phyloP scores from a whole-genome alignment of 2,329 filamentous ascomycete species.

The Huntiella decipiens region DNA sequence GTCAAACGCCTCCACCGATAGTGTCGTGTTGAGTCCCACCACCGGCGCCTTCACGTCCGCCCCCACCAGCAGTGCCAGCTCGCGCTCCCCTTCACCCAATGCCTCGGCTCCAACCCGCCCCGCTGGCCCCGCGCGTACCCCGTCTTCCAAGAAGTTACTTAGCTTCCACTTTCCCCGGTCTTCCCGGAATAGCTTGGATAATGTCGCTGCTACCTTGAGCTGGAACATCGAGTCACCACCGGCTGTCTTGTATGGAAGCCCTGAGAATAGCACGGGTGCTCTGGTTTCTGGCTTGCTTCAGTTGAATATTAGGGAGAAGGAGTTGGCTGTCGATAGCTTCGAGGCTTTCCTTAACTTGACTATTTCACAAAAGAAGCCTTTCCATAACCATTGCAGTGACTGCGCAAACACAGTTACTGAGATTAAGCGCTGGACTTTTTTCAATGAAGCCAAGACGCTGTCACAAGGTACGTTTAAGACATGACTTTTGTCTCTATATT shows the following conservation, averaged over 20 bases:
- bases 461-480: slow-evolving; percentile 24
- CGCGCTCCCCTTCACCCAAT: slow-evolving; percentile 14
- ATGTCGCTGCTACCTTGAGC: slow-evolving; percentile 25
- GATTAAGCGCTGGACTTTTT: slow-evolving; percentile 61
- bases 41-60: neutral
- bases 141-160: slow-evolving; percentile 18
- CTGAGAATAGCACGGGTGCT: slow-evolving; percentile 61
- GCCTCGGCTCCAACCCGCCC: neutral
- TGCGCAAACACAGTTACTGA: slow-evolving; percentile 56
- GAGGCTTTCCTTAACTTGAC: slow-evolving; percentile 52
- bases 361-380: slow-evolving; percentile 63
- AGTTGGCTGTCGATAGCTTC: slow-evolving; percentile 51
- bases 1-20: slow-evolving; percentile 11
- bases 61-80: slow-evolving; percentile 18
- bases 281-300: slow-evolving; percentile 70
- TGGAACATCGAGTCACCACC: slow-evolving; percentile 70
- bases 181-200: slow-evolving; percentile 21
- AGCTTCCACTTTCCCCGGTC: slow-evolving; percentile 16
- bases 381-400: slow-evolving; percentile 56
- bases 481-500: neutral
- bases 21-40: slow-evolving; percentile 19
- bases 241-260: slow-evolving; percentile 60
- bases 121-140: neutral
- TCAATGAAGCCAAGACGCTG: slow-evolving; percentile 36
- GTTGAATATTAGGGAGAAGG: slow-evolving; percentile 49